Evolutionary conservation across 2,329 filamentous ascomycete genomes (phyloP).

Genomic region (Venturia aucupariae): DNA sequence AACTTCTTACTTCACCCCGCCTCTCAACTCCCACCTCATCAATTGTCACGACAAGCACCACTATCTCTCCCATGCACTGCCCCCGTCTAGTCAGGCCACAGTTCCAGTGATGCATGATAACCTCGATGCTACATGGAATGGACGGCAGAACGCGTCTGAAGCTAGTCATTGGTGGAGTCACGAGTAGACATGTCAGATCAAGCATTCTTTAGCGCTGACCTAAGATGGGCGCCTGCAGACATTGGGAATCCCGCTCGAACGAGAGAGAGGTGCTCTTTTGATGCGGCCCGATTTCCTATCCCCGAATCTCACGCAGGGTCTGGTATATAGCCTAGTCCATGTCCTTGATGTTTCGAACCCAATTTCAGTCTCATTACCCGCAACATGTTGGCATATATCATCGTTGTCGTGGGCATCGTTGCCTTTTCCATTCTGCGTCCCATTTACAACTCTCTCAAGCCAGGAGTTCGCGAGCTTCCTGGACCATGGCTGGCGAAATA

Average conservation of each 20-base stretch:
- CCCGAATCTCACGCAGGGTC: background rate
- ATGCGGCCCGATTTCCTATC: background rate
- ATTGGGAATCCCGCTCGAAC: background rate
- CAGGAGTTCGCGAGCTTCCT: background rate
- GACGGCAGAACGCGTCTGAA: background rate
- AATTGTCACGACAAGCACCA: background rate
- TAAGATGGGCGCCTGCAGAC: background rate
- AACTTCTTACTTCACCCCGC: background rate
- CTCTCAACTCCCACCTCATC: background rate
- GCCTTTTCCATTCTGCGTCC: background rate
- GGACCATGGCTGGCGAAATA: slow-evolving; percentile 6
- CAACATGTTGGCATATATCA: background rate
- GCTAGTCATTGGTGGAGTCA: too few relatives aligned
- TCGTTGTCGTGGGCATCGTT: background rate
- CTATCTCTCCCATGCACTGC: too few relatives aligned
- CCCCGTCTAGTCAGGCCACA: too few relatives aligned
- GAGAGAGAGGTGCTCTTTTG: too few relatives aligned
- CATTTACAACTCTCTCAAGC: background rate
- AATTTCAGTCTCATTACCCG: background rate
- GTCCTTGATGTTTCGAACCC: background rate
- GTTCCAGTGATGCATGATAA: too few relatives aligned
- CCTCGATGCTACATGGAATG: too few relatives aligned
- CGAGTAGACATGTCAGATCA: too few relatives aligned
- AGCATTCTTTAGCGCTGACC: background rate
- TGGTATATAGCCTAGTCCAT: background rate